phyloP scores from a whole-genome alignment of 2,329 filamentous ascomycete species.

The Rhinocladiella similis region DNA sequence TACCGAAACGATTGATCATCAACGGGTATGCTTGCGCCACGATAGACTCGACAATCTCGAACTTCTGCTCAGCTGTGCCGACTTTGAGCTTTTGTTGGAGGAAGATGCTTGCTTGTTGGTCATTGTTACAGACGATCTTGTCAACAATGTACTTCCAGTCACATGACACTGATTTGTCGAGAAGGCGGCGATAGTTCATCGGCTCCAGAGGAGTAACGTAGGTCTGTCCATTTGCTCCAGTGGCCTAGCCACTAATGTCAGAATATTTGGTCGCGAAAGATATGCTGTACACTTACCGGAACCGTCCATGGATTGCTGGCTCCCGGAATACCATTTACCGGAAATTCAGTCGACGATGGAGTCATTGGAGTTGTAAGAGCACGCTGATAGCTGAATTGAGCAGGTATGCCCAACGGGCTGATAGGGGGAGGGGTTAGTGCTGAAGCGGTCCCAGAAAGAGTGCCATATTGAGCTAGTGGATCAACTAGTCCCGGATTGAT shows the following conservation, averaged over 20 bases:
- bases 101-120: conserved; percentile 98
- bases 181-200: conserved; percentile 89
- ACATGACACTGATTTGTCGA: conserved; percentile 94
- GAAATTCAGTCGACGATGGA: conserved; percentile 22
- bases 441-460: conserved; percentile 13
- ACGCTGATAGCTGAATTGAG: conserved; percentile 29
- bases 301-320: conserved; percentile 32
- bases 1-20: conserved; percentile 98
- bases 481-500: conserved; percentile 23
- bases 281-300: conserved; percentile 10
- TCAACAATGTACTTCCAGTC: conserved; percentile 99
- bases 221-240: conserved; percentile 63
- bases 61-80: conserved; percentile 91
- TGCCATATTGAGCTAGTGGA: conserved; percentile 17
- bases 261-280: not conserved
- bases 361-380: conserved; percentile 17
- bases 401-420: conserved; percentile 19
- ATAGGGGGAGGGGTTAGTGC: conserved; percentile 24
- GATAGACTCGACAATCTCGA: conserved; percentile 94
- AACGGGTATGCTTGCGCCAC: conserved; percentile 90
- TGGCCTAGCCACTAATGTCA: conserved; percentile 40
- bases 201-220: conserved; percentile 87
- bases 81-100: conserved; percentile 98
- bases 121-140: conserved; percentile 99
- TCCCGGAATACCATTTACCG: conserved; percentile 11